Percentiles rank a stretch among this genome's conserved stretches.
Evolutionary conservation across 2,329 filamentous ascomycete species (phyloP).

Genomic region (Aspergillus ibericus): DNA sequence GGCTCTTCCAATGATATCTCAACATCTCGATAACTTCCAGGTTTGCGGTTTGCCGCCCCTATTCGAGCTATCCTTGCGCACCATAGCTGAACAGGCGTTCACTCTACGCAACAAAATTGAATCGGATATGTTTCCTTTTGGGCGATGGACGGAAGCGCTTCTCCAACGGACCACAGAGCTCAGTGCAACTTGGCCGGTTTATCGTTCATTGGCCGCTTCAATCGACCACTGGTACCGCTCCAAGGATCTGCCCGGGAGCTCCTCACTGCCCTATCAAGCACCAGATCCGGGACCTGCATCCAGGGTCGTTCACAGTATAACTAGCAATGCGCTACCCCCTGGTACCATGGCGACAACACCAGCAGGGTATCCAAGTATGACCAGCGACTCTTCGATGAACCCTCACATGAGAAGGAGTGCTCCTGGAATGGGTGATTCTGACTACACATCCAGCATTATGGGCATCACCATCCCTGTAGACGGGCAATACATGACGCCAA

Average conservation of each 20-base stretch:
- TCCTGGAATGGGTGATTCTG: constrained; percentile 17
- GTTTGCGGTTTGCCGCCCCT: constrained; percentile 39
- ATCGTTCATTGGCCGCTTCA: constrained; percentile 29
- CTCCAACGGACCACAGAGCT: constrained; percentile 29
- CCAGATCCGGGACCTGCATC: constrained; percentile 5
- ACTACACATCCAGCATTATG: constrained; percentile 30
- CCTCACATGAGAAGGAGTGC: constrained; percentile 11
- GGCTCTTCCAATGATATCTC: constrained; percentile 35
- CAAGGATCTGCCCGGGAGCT: constrained; percentile 14
- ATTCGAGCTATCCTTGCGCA: constrained; percentile 39
- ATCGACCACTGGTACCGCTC: constrained; percentile 32
- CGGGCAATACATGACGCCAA: constrained; percentile 33
- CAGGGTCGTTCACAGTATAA: background rate
- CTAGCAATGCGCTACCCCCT: constrained; percentile 3
- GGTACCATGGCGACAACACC: constrained; percentile 6
- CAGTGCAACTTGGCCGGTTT: constrained; percentile 35
- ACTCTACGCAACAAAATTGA: constrained; percentile 31
- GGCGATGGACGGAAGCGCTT: constrained; percentile 36
- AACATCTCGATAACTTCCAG: constrained; percentile 41
- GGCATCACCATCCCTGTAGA: constrained; percentile 36
- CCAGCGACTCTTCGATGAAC: constrained; percentile 13
- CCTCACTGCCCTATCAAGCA: constrained; percentile 11
- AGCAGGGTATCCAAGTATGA: constrained; percentile 3
- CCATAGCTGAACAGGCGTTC: constrained; percentile 37
- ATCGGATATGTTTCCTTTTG: constrained; percentile 35